Evolutionary conservation across 2,329 filamentous ascomycete genomes (phyloP).

Genomic region (Zarea fungicola): DNA sequence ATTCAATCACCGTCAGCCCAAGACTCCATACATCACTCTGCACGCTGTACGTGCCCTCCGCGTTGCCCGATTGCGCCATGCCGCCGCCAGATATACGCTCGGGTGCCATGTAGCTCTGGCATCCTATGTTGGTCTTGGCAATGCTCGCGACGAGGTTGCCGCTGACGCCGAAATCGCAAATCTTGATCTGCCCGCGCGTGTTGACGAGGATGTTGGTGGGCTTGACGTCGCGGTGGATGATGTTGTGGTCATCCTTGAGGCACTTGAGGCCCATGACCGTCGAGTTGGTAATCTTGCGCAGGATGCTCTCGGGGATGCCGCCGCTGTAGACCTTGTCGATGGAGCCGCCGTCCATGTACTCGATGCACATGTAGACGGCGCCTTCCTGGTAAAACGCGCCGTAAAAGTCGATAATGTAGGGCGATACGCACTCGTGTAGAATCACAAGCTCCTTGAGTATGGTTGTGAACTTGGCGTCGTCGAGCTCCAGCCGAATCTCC

Average conservation of each 20-base stretch:
- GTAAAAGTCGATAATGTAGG: constrained; percentile 98
- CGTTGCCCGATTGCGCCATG: constrained; percentile 62
- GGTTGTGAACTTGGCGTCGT: constrained; percentile 93
- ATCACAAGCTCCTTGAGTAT: constrained; percentile 98
- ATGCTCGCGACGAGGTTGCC: constrained; percentile 96
- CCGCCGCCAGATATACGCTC: constrained; percentile 89
- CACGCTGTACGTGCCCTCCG: constrained; percentile 88
- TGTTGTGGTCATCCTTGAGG: constrained; percentile 96
- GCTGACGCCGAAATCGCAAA: constrained; percentile 96
- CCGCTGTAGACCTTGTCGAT: constrained; percentile 93
- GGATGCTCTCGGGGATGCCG: constrained; percentile 80
- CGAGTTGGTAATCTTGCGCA: constrained; percentile 84
- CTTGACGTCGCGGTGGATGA: constrained; percentile 97
- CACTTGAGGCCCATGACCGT: constrained; percentile 89
- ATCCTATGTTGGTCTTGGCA: constrained; percentile 97
- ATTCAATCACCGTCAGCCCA: constrained; percentile 91
- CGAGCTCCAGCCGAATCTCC: constrained; percentile 89
- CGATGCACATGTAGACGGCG: constrained; percentile 98
- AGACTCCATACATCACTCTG: constrained; percentile 98
- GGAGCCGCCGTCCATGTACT: constrained; percentile 98
- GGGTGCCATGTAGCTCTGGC: constrained; percentile 98
- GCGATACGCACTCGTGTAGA: constrained; percentile 87
- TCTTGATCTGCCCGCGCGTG: constrained; percentile 85
- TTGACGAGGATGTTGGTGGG: constrained; percentile 98
- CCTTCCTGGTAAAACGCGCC: constrained; percentile 98